phyloP scores from a whole-genome alignment of 2,329 filamentous ascomycete genomes.

The Thelonectria rubi region DNA sequence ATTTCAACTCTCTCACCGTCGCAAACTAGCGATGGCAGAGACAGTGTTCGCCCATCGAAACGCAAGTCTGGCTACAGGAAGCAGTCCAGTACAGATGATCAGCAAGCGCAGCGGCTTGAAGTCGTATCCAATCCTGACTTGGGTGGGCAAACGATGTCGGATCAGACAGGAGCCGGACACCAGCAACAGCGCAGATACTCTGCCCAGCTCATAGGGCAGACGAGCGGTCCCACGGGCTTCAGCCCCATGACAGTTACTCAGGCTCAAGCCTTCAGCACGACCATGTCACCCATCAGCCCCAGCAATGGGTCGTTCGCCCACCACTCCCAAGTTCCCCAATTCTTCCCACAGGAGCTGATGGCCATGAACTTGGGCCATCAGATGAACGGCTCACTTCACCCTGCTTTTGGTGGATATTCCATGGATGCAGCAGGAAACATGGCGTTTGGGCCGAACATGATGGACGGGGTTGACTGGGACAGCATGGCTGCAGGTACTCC shows the following conservation, averaged over 20 bases:
- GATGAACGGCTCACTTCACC: constrained; percentile 65
- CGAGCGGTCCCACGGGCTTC: constrained; percentile 51
- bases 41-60: constrained; percentile 43
- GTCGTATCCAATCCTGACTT: constrained; percentile 30
- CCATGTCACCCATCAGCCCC: constrained; percentile 63
- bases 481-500: constrained; percentile 48
- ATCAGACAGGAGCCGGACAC: constrained; percentile 26
- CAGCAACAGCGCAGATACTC: constrained; percentile 54
- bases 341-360: constrained; percentile 64
- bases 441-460: constrained; percentile 49
- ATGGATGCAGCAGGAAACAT: constrained; percentile 55
- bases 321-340: constrained; percentile 49
- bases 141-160: constrained; percentile 16
- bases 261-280: constrained; percentile 54
- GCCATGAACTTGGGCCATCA: constrained; percentile 60
- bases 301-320: constrained; percentile 54
- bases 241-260: constrained; percentile 54
- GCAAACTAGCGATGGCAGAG: constrained; percentile 57
- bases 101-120: constrained; percentile 35
- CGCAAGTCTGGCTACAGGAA: constrained; percentile 53
- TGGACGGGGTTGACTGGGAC: constrained; percentile 58
- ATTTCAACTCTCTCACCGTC: constrained; percentile 81
- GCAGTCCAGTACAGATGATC: constrained; percentile 24
- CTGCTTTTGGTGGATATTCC: constrained; percentile 78
- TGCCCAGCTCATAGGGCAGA: constrained; percentile 52